Base-by-base conservation (phyloP, 1,139 yeast genomes). In the Saccharomyces hybrid region DNA sequence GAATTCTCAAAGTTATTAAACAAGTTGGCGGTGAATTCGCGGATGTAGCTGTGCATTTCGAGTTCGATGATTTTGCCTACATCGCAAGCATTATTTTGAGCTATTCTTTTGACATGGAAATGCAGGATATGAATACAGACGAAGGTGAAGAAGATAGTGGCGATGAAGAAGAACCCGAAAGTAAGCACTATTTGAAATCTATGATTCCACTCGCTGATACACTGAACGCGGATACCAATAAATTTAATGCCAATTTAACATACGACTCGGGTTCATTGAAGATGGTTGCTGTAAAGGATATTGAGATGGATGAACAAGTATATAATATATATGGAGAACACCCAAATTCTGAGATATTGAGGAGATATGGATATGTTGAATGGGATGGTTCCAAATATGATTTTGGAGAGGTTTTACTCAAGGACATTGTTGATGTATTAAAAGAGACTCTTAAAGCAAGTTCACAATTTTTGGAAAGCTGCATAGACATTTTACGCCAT, bases 151-250 rank as follows among this genome's bases (percentile, higher is more conserved):
- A 66, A 8, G 74, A 68, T 12, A 69, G 65, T 0, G 71, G 65
- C 4, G 75, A 68, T n/a, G 71, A 67, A 1, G 72, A 65, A 9
- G 69, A 63, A 14, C 73, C 69, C 2, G 67, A 64, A 48, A 71
- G 68, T 6, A 84, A 78, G 53, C 75, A 76, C 2, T 78, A 77
- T 54, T 74, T 79, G 59, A 91, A 93, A 67, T 86, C 96, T 0
- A 86, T 93, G 96, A 90, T 90, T 5, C 96, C 98, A 0, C 73
- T 90, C 53, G 98, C 98, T 0, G 98, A 93, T 65, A 83, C 88
- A 28, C 73, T 93, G 57, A 93, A 93, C 65, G 91, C 97, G 0
- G 93, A 90, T 65, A 86, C 96, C 0, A 77, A 78, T 16, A 74
- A 79, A n/a, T 84, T 83, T 65, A 91, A 93, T 69, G 96, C 97